Base-by-base conservation (phyloP, 2,329 filamentous ascomycete species). In the Amphichorda felina region DNA sequence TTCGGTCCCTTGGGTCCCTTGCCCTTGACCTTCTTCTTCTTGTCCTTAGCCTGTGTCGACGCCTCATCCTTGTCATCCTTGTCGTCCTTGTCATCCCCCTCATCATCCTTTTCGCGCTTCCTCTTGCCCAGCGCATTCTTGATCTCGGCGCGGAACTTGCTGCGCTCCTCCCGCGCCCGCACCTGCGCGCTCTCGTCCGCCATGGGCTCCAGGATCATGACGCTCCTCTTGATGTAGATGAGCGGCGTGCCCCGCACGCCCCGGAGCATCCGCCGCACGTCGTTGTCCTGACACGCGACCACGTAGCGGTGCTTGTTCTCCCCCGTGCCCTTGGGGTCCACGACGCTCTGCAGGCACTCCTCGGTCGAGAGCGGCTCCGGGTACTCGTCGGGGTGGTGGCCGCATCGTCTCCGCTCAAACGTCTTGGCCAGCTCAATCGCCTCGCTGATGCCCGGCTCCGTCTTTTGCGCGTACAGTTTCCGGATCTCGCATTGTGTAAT, bases 401-500 rank as follows among this genome's bases (percentile, higher is more conserved):
- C 81, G 54, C 85, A 93, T 39, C 84, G 68, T 36, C 85, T 66
- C 39, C 84, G 72, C 59, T 91, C 84, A 50, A 76, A 76, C 11
- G 65, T 70, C 59, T 91, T 89, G 15, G 83, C 84, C 43, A 78
- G 66, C 31, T 79, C 71, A 48, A 93, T 88, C 35, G 82, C 70
- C n/a, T 63, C 61, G 42, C 57, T 53, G 17, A 70, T 57, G 19
- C 68, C 64, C 3, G 70, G 66, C 39, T 73, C 69, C 46, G 53
- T 64, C 42, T 72, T 71, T 36, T 68, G 64, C 14, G 68, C 68
- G 58, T 89, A 89, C 30, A 91, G 70, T 53, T 85, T 81, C 45
- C 82, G 76, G 54, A 88, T 87, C 39, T 75, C 81, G 61, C 82
- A 87, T 61, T 85, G 81, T 15, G 82, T 85, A 43, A 88, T 83